Percentiles rank a stretch among this genome's conserved stretches.
Evolutionary conservation across 768 basidiomycete species (phyloP).

Genomic region (Rhodotorula babjevae): DNA sequence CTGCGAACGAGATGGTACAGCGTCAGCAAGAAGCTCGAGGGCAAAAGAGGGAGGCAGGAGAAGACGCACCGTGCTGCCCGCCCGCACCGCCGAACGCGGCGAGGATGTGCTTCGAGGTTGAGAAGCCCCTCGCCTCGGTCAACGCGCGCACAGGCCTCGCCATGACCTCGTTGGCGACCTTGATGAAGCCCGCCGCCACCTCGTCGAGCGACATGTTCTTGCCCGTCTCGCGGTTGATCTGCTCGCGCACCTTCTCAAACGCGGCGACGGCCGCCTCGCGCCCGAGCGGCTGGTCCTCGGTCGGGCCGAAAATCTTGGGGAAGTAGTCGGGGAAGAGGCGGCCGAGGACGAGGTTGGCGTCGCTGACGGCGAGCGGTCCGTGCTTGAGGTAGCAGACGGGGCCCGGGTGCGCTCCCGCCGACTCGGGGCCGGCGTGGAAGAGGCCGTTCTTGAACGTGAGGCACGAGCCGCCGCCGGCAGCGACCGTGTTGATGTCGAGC

Average conservation of each 20-base stretch:
- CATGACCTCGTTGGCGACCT: constrained; percentile 96
- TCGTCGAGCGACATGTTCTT: constrained; percentile 66
- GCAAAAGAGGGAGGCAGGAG: neutral
- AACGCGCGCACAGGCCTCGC: constrained; percentile 82
- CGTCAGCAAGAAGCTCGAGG: too few species aligned
- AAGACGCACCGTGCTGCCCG: constrained; percentile 42
- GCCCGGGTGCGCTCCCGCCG: constrained; percentile 88
- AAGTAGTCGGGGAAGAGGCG: constrained; percentile 84
- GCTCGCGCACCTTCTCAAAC: constrained; percentile 64
- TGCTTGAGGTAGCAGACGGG: constrained; percentile 78
- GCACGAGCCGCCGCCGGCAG: constrained; percentile 89
- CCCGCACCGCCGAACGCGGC: constrained; percentile 48
- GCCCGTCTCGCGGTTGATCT: constrained; percentile 64
- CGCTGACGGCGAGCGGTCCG: constrained; percentile 84
- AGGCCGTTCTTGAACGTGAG: constrained; percentile 83
- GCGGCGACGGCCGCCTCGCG: constrained; percentile 61
- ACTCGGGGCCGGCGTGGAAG: constrained; percentile 85
- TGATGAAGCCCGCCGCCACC: constrained; percentile 88
- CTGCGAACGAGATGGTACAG: too few species aligned
- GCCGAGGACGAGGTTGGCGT: constrained; percentile 85
- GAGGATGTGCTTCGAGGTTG: constrained; percentile 60
- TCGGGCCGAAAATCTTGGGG: constrained; percentile 88
- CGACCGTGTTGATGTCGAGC: constrained; percentile 83
- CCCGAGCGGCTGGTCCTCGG: constrained; percentile 79
- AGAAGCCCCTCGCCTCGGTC: constrained; percentile 83